These are phyloP conservation scores for Crithidia brevicula DNA, from an alignment of 208 protist genomes.

Conservation along the genomic window DNA sequence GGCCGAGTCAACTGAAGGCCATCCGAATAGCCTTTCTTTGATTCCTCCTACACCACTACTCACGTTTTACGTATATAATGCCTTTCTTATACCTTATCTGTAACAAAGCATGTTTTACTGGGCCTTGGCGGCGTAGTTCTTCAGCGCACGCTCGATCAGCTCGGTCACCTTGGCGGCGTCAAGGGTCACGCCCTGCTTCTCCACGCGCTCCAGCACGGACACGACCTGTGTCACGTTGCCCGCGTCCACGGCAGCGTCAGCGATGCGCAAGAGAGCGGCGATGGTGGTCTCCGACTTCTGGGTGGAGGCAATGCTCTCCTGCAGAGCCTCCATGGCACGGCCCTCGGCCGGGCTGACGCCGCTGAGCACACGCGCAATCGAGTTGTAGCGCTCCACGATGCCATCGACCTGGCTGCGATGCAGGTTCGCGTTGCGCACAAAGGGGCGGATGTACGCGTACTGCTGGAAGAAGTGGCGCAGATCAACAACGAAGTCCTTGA, in stretches of 20 bases:
- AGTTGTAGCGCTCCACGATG: conserved; percentile 82
- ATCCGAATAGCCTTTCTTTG: too few species aligned
- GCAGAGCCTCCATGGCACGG: conserved; percentile 20
- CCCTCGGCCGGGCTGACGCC: conserved; percentile 59
- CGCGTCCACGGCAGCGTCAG: conserved; percentile 63
- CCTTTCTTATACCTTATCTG: too few species aligned
- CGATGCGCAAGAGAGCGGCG: conserved; percentile 50
- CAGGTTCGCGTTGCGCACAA: conserved; percentile 88
- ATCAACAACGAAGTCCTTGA: conserved; percentile 93
- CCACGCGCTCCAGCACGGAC: conserved; percentile 52
- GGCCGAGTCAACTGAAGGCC: too few species aligned
- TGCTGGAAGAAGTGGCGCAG: conserved; percentile 92
- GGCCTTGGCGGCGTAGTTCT: conserved; percentile 55
- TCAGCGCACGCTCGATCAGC: conserved; percentile 68
- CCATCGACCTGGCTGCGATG: conserved; percentile 78
- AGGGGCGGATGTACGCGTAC: conserved; percentile 91
- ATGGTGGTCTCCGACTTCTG: conserved; percentile 33
- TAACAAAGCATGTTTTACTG: conserved; percentile 16
- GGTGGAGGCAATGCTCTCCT: conserved; percentile 10
- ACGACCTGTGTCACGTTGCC: conserved; percentile 74
- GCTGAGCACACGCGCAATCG: conserved; percentile 59
- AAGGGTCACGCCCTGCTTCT: conserved; percentile 53
- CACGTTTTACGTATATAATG: too few species aligned
- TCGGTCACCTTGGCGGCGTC: conserved; percentile 53
- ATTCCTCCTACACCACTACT: too few species aligned